Percentiles rank a stretch among this genome's conserved stretches.
phyloP scores from a whole-genome alignment of 2,329 filamentous ascomycete species.

The Scorias spongiosa region DNA sequence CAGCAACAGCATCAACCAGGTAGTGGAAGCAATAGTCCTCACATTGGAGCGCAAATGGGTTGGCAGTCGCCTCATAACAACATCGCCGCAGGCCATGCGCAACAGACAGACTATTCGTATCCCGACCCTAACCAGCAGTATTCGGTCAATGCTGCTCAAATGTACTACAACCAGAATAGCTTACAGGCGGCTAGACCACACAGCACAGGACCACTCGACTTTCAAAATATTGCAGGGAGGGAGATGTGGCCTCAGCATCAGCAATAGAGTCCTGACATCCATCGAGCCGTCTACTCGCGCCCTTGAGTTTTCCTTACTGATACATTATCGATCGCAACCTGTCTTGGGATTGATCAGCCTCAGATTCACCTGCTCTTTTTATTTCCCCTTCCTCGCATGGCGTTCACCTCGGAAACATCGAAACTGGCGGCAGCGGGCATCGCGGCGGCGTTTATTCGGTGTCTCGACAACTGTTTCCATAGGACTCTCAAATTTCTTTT shows the following conservation, averaged over 20 bases:
- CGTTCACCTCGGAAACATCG: background rate
- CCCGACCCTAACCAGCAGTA: slow-evolving; percentile 45
- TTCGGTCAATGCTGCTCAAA: slow-evolving; percentile 51
- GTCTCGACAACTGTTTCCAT: too few relatives aligned
- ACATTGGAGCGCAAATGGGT: slow-evolving; percentile 56
- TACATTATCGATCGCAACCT: too few relatives aligned
- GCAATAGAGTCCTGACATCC: slow-evolving; percentile 9
- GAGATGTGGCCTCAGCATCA: slow-evolving; percentile 40
- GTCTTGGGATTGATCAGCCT: too few relatives aligned
- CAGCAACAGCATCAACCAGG: slow-evolving; percentile 53
- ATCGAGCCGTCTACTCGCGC: too few relatives aligned
- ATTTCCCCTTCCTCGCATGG: too few relatives aligned
- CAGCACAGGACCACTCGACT: slow-evolving; percentile 49
- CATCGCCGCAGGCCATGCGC: slow-evolving; percentile 53
- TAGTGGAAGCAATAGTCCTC: slow-evolving; percentile 44
- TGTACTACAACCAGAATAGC: slow-evolving; percentile 53
- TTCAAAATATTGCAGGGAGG: slow-evolving; percentile 41
- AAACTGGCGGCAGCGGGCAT: too few relatives aligned
- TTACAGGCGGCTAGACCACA: slow-evolving; percentile 47
- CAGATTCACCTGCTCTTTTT: too few relatives aligned
- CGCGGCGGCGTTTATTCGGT: too few relatives aligned
- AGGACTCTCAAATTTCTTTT: too few relatives aligned
- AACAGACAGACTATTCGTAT: slow-evolving; percentile 54
- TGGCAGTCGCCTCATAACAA: slow-evolving; percentile 77
- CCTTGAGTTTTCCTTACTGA: too few relatives aligned